These are phyloP conservation scores for Globisporangium apiculatum DNA, from an alignment of 352 stramenopile species.

Conservation along the genomic window DNA sequence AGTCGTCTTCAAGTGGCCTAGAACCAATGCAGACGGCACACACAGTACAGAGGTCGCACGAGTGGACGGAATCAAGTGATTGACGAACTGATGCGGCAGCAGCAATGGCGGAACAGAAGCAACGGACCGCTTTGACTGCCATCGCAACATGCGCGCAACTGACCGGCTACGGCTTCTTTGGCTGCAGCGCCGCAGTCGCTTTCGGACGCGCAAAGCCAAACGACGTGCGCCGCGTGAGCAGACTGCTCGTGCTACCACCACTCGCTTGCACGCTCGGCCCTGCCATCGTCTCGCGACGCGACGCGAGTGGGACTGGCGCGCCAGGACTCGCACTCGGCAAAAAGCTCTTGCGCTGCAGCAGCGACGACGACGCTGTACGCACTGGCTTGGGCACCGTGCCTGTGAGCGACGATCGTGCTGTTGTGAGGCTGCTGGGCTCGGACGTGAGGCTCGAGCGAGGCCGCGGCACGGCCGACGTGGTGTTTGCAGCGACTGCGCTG, in stretches of 20 bases:
- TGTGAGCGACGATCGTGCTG: background rate
- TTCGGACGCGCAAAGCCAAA: conserved; percentile 27
- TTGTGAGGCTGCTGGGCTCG: conserved; percentile 1
- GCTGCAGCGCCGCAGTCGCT: background rate
- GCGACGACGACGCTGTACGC: conserved; percentile 8
- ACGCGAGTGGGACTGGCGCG: conserved; percentile 1
- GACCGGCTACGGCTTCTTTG: conserved; percentile 15
- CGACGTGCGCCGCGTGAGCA: conserved; percentile 17
- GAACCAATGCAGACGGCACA: too few species aligned
- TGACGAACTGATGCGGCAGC: background rate
- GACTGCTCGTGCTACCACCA: conserved; percentile 1
- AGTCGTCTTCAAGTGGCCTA: too few species aligned
- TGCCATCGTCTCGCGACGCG: conserved; percentile 11
- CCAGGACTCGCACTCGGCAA: conserved; percentile 13
- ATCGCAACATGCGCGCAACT: too few species aligned
- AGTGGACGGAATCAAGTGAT: background rate
- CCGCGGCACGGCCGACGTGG: background rate
- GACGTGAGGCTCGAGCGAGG: conserved; percentile 6
- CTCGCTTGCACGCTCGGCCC: conserved; percentile 12
- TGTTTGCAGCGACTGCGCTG: background rate
- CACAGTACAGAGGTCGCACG: too few species aligned
- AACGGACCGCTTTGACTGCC: too few species aligned
- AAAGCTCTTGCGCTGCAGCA: conserved; percentile 20
- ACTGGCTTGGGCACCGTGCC: conserved; percentile 1
- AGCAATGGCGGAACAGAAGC: background rate